phyloP scores from a whole-genome alignment of 495 filamentous ascomycete species.

The Penicillium manginii region DNA sequence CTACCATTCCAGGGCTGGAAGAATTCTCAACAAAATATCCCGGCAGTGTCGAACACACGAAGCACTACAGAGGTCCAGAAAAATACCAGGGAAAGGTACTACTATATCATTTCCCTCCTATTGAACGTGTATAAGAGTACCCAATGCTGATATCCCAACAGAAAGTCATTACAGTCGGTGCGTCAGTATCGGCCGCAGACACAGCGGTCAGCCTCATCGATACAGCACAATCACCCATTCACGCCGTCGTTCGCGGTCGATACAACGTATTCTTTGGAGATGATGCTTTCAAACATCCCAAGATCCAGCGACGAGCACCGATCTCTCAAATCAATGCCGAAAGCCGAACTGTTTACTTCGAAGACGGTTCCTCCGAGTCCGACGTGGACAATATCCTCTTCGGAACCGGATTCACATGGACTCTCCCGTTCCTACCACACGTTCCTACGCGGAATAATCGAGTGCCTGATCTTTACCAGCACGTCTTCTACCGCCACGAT shows the following conservation, averaged over 20 bases:
- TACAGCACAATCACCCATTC: slow-evolving; percentile 37
- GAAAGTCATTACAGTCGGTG: slow-evolving; percentile 48
- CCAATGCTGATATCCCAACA: slow-evolving; percentile 12
- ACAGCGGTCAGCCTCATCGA: slow-evolving; percentile 41
- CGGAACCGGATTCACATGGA: slow-evolving; percentile 61
- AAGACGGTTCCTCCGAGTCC: slow-evolving; percentile 50
- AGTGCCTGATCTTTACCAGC: slow-evolving; percentile 58
- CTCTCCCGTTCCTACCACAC: slow-evolving; percentile 56
- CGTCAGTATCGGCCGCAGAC: slow-evolving; percentile 49
- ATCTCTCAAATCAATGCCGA: slow-evolving; percentile 49
- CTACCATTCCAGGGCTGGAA: slow-evolving; percentile 52
- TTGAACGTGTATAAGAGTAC: neutral
- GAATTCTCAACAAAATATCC: slow-evolving; percentile 40
- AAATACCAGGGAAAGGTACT: slow-evolving; percentile 43
- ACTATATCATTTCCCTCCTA: neutral
- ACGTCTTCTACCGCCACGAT: slow-evolving; percentile 53
- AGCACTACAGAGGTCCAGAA: slow-evolving; percentile 43
- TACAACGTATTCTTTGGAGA: slow-evolving; percentile 57
- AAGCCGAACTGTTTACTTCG: slow-evolving; percentile 46
- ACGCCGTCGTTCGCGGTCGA: slow-evolving; percentile 42
- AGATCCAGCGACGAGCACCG: slow-evolving; percentile 46
- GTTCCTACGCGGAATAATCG: slow-evolving; percentile 55
- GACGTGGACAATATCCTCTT: slow-evolving; percentile 61
- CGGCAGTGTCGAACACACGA: slow-evolving; percentile 42
- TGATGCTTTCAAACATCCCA: slow-evolving; percentile 53